Conservation (phyloP, 192 early-diverging fungal genomes). For the Spizellomyces sp. region DNA sequence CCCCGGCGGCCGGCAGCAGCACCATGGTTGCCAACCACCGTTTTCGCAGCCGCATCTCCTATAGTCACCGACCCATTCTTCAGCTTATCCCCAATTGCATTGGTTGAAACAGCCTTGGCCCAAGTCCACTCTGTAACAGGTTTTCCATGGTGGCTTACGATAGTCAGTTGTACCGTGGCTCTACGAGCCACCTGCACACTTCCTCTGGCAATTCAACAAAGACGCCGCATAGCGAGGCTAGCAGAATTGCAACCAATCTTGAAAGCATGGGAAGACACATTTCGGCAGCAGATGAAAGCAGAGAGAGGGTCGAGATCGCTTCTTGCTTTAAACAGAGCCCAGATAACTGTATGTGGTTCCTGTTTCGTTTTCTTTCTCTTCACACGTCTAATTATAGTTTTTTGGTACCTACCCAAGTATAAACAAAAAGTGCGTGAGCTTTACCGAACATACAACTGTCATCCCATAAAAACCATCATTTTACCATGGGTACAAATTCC, state of each 20-base stretch:
- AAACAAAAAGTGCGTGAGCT: conserved; percentile 43
- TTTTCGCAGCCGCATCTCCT: too few relatives aligned
- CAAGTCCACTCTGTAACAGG: conserved; percentile 1
- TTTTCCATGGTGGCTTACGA: conserved; percentile 36
- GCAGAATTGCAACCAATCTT: conserved; percentile 28
- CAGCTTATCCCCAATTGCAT: conserved; percentile 10
- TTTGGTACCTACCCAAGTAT: conserved; percentile 3
- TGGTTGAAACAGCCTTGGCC: conserved; percentile 2
- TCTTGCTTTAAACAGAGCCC: too few relatives aligned
- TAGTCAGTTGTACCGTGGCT: conserved; percentile 30
- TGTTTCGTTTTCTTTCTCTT: too few relatives aligned
- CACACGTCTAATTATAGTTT: too few relatives aligned
- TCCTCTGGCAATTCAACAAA: conserved; percentile 41
- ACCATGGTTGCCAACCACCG: too few relatives aligned
- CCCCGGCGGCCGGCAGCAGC: too few relatives aligned
- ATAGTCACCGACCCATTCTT: too few relatives aligned
- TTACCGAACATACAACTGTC: conserved; percentile 61
- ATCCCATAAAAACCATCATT: conserved; percentile 60
- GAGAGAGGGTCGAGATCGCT: neutral
- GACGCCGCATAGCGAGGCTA: conserved; percentile 30
- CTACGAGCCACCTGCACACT: conserved; percentile 34
- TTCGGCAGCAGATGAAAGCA: conserved; percentile 3
- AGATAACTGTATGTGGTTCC: too few relatives aligned
- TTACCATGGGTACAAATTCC: conserved; percentile 79
- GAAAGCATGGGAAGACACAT: conserved; percentile 37